Conservation (phyloP, 768 basidiomycete species). For the Leccinum variicolor region DNA sequence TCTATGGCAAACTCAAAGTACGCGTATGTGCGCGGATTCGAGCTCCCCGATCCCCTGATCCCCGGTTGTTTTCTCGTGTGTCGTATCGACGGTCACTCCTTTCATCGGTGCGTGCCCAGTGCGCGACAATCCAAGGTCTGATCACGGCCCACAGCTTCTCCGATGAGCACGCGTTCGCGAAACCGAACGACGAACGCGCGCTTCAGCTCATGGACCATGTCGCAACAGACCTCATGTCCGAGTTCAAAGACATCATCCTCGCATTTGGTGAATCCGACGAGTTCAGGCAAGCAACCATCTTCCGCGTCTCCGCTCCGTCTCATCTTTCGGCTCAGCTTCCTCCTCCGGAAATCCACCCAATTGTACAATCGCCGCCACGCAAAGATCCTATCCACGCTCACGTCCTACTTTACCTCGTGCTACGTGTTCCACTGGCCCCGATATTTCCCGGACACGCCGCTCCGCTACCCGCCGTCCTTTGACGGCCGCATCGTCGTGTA, state of each 20-base stretch:
- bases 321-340: slow-evolving; percentile 55
- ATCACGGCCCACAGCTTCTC: slow-evolving; percentile 59
- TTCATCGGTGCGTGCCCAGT: slow-evolving; percentile 70
- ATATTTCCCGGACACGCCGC: slow-evolving; percentile 69
- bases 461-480: slow-evolving; percentile 87
- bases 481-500: slow-evolving; percentile 88
- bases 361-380: slow-evolving; percentile 84
- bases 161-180: slow-evolving; percentile 74
- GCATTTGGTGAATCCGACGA: slow-evolving; percentile 98
- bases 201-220: slow-evolving; percentile 91
- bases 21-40: slow-evolving; percentile 86
- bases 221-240: slow-evolving; percentile 76
- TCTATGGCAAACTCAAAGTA: slow-evolving; percentile 91
- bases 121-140: neutral
- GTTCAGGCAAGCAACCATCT: slow-evolving; percentile 61
- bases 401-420: slow-evolving; percentile 85
- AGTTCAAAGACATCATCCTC: slow-evolving; percentile 78
- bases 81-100: slow-evolving; percentile 89
- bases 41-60: slow-evolving; percentile 82
- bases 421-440: slow-evolving; percentile 85
- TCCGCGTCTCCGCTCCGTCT: neutral
- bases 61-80: slow-evolving; percentile 83
- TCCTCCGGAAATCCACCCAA: slow-evolving; percentile 69
- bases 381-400: slow-evolving; percentile 82
- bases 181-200: slow-evolving; percentile 90